Percentiles rank a stretch among this genome's conserved stretches.
These are phyloP conservation scores for Geosmithia flava DNA, from an alignment of 2,329 filamentous ascomycete species.

Conservation along the genomic window DNA sequence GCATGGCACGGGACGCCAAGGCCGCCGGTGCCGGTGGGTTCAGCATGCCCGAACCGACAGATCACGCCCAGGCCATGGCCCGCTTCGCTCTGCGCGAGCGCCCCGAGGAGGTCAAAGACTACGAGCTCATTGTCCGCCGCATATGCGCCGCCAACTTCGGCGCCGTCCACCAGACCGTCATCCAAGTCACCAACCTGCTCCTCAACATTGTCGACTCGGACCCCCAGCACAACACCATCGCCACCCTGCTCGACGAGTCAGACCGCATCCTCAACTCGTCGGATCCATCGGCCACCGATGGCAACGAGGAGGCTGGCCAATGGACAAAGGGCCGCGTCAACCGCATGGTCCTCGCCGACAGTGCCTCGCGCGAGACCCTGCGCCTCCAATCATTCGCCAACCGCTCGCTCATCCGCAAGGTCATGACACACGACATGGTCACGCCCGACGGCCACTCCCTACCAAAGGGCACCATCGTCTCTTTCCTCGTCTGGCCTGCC, in stretches of 20 bases:
- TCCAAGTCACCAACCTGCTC: conserved; percentile 25
- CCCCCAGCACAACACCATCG: conserved; percentile 21
- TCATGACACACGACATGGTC: conserved; percentile 12
- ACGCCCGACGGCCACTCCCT: conserved; percentile 18
- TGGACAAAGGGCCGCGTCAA: conserved; percentile 27
- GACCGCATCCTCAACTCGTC: conserved; percentile 13
- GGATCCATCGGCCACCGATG: conserved; percentile 2
- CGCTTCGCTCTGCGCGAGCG: conserved; percentile 23
- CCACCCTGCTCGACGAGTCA: conserved; percentile 23
- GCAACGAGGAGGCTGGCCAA: not conserved
- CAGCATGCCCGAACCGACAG: conserved; percentile 12
- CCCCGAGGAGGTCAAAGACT: conserved; percentile 18
- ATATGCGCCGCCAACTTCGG: conserved; percentile 20
- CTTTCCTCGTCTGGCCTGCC: conserved; percentile 16
- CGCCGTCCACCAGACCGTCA: conserved; percentile 24
- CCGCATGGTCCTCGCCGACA: conserved; percentile 25
- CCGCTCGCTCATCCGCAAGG: conserved; percentile 11
- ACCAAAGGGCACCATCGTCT: conserved; percentile 17
- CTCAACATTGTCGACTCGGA: conserved; percentile 22
- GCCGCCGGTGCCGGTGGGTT: conserved; percentile 4
- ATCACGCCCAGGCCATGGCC: conserved; percentile 29
- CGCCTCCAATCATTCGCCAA: conserved; percentile 10
- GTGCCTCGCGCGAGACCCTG: conserved; percentile 28
- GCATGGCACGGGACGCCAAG: conserved; percentile 6
- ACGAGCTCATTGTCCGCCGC: conserved; percentile 16